Base-by-base conservation (phyloP, 441 rosid genomes). In the Adansonia gregorii region DNA sequence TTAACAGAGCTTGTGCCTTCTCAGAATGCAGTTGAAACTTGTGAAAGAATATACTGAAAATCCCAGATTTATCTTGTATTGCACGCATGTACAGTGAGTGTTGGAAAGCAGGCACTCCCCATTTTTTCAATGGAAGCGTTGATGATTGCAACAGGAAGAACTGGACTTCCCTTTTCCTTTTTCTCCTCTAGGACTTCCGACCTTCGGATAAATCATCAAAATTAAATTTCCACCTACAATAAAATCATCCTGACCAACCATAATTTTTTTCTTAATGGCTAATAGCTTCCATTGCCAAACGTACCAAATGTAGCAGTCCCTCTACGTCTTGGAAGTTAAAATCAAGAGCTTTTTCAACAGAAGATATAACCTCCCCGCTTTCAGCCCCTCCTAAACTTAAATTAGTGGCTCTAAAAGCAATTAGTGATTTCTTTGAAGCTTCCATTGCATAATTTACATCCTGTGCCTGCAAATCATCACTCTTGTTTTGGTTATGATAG, bases 261-360 rank as follows among this genome's bases (percentile, higher is more conserved):
- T 75, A 79, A 83, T 72, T 49, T 82, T 67, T 77, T 77, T 31
- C 80, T 86, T 81, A 90, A 51, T 86, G 90, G 88, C 88, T 81
- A 71, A 90, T 93, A 80, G 92, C 92, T 77, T 94, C 95, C 79
- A 89, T 86, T 45, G 99, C 98, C 60, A 93, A 86, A 84, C 93
- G 88, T 79, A 97, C 93, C 78, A 94, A 82, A 76, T 81, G 94
- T 79, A 97, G 82, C 54, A 94, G 82, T 70, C 93, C 97, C 71
- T 93, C 95, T 76, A 97, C 81, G 66, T 97, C 98, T 67, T 94
- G 99, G 83, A 97, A 97, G 86, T 87, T 92, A 80, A 88, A 94
- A 90, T 97, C 98, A 84, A 97, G 94, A 76, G 99, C 97, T 68
- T 80, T 89, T 88, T 85, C 92, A 56, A 94, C 86, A 59, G 92